phyloP scores from a whole-genome alignment of 2,329 filamentous ascomycete species.

The Alternaria sp. region DNA sequence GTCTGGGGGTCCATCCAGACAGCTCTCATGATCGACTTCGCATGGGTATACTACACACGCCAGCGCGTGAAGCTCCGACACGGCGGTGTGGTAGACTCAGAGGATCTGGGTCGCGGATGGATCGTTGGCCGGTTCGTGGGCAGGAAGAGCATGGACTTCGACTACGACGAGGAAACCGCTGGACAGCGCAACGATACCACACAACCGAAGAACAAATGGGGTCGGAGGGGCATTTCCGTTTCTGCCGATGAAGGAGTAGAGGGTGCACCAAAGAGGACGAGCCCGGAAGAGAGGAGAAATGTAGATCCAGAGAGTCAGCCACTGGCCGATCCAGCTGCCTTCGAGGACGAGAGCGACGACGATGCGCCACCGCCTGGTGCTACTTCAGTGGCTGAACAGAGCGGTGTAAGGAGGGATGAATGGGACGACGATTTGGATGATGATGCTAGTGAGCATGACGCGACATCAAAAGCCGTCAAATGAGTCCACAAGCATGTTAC shows the following conservation, averaged over 20 bases:
- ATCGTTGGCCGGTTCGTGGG: constrained; percentile 80
- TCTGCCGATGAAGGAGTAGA: constrained; percentile 62
- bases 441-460: constrained; percentile 39
- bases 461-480: constrained; percentile 21
- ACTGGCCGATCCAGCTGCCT: constrained; percentile 55
- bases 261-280: constrained; percentile 36
- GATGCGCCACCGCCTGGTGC: constrained; percentile 37
- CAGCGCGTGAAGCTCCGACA: constrained; percentile 92
- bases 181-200: constrained; percentile 44
- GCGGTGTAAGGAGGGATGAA: constrained; percentile 46
- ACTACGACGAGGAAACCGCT: constrained; percentile 63
- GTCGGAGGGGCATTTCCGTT: constrained; percentile 63
- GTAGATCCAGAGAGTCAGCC: constrained; percentile 44
- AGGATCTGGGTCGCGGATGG: constrained; percentile 86
- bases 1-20: constrained; percentile 91
- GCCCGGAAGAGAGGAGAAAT: constrained; percentile 9
- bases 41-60: constrained; percentile 93
- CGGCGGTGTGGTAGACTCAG: constrained; percentile 86
- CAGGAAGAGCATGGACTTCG: constrained; percentile 55
- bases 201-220: constrained; percentile 58
- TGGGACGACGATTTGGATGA: constrained; percentile 49
- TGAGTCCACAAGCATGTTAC: not conserved
- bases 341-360: constrained; percentile 55
- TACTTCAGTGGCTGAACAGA: constrained; percentile 24
- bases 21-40: constrained; percentile 88